Conservation (phyloP, 106 monocot species). For the Acorus gramineus region DNA sequence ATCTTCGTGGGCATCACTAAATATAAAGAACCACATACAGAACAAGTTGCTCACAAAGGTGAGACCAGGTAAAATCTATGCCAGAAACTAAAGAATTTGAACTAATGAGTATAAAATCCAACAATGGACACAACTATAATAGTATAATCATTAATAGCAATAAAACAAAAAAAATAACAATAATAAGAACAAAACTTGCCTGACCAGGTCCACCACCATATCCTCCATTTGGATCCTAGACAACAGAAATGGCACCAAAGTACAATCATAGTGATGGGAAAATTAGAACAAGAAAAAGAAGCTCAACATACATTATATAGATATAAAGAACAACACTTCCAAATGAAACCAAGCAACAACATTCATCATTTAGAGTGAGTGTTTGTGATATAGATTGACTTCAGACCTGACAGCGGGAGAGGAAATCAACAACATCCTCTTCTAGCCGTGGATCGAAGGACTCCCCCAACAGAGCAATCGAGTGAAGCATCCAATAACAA, state of each 20-base stretch:
- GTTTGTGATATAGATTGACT: no score
- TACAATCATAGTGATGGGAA: neutral
- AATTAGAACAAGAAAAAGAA: neutral
- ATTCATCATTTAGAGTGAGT: no score
- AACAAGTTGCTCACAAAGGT: no score
- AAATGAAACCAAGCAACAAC: no score
- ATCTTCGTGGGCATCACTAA: no score
- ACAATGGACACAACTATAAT: neutral
- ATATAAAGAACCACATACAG: no score
- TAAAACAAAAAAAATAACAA: slow-evolving; percentile 1
- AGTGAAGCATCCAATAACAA: slow-evolving; percentile 98
- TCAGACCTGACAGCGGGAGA: slow-evolving; percentile 77
- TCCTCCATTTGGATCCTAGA: slow-evolving; percentile 76
- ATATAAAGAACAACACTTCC: no score
- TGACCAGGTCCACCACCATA: slow-evolving; percentile 92
- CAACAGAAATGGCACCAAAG: neutral
- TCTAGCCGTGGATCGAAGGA: slow-evolving; percentile 53
- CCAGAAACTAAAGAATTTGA: slow-evolving; percentile 3
- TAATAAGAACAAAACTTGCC: slow-evolving; percentile 19
- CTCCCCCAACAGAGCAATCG: slow-evolving; percentile 64
- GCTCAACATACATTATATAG: neutral
- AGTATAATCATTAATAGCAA: neutral
- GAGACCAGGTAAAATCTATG: neutral
- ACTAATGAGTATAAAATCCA: neutral
- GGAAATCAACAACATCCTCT: slow-evolving; percentile 53